phyloP scores from a whole-genome alignment of 2,329 filamentous ascomycete species.

The Pestalotiopsis fici region DNA sequence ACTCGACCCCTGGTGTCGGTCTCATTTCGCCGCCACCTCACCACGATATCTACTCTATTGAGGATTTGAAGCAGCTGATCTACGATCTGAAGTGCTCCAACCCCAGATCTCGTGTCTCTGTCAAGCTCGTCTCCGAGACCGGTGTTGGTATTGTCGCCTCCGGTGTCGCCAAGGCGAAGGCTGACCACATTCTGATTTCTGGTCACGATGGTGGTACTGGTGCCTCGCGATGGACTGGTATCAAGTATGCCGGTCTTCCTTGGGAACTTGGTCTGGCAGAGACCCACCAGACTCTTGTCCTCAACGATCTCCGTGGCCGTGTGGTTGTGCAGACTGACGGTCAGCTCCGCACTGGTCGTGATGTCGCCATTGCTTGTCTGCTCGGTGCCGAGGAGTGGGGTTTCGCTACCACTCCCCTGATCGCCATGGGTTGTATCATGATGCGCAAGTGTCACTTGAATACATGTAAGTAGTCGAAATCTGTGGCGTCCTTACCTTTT shows the following conservation, averaged over 20 bases:
- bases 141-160: conserved; percentile 97
- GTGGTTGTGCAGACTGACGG: conserved; percentile 96
- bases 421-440: conserved; percentile 96
- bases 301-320: conserved; percentile 94
- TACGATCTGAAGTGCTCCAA: conserved; percentile 98
- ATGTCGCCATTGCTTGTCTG: conserved; percentile 91
- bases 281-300: conserved; percentile 92
- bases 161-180: conserved; percentile 96
- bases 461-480: no score
- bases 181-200: conserved; percentile 94
- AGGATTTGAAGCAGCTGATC: conserved; percentile 96
- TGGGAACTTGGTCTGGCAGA: conserved; percentile 97
- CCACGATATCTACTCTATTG: conserved; percentile 98
- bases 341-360: conserved; percentile 87
- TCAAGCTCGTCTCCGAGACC: conserved; percentile 97
- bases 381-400: conserved; percentile 98
- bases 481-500: no score
- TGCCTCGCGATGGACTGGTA: conserved; percentile 96
- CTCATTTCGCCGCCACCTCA: conserved; percentile 95
- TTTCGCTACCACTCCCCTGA: conserved; percentile 91
- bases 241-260: conserved; percentile 95
- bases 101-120: conserved; percentile 86
- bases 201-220: conserved; percentile 97
- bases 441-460: conserved; percentile 72
- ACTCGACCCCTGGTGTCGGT: conserved; percentile 94